Percentiles rank a stretch among this genome's conserved stretches.
These are phyloP conservation scores for Ascoidea tarda DNA, from an alignment of 805 yeast species.

Conservation along the genomic window DNA sequence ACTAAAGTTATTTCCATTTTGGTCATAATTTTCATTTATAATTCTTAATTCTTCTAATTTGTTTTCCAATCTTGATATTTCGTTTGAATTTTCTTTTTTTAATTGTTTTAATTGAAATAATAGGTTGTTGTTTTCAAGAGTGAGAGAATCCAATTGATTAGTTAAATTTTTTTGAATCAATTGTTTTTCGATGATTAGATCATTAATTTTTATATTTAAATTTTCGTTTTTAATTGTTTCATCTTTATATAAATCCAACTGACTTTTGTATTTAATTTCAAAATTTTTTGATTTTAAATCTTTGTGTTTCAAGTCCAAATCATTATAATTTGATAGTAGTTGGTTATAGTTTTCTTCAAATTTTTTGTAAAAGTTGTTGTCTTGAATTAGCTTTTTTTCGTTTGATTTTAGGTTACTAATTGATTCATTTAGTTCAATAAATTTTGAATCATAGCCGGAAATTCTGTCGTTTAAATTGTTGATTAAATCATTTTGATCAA, in stretches of 20 bases:
- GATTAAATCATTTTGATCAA: constrained; percentile 22
- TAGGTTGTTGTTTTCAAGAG: constrained; percentile 14
- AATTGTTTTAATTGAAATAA: constrained; percentile 13
- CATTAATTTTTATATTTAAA: constrained; percentile 16
- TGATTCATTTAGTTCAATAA: constrained; percentile 21
- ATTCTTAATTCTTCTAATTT: constrained; percentile 57
- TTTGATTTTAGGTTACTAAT: constrained; percentile 7
- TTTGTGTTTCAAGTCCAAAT: constrained; percentile 6
- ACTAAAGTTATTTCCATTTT: background rate
- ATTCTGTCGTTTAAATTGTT: constrained; percentile 16
- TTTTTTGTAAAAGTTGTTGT: constrained; percentile 1
- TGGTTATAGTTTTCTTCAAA: constrained; percentile 7
- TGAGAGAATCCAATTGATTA: constrained; percentile 7
- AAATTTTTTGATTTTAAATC: constrained; percentile 13
- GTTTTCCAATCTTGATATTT: constrained; percentile 46
- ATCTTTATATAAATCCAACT: background rate
- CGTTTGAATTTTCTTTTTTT: constrained; percentile 22
- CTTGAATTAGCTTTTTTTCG: background rate
- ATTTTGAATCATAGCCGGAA: constrained; percentile 22
- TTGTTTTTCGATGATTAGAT: constrained; percentile 18
- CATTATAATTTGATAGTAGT: constrained; percentile 4
- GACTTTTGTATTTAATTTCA: constrained; percentile 4
- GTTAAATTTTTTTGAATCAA: constrained; percentile 12
- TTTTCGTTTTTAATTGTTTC: constrained; percentile 8
- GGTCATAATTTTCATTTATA: constrained; percentile 32